Conservation (phyloP, 306 rosid genomes). For the Prunus davidiana region DNA sequence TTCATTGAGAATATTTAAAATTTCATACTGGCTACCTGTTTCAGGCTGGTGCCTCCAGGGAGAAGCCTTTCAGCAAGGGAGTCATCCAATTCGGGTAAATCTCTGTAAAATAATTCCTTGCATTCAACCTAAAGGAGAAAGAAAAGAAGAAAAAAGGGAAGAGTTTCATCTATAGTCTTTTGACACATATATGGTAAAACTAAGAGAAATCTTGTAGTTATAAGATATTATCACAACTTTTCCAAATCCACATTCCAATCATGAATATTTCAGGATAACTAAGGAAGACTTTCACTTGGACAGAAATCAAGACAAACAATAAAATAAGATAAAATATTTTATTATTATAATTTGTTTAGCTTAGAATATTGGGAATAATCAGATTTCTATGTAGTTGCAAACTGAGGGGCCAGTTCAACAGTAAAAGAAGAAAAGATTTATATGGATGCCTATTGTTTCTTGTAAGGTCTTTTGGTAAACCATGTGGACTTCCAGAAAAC, state of each 20-base stretch:
- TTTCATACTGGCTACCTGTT: constrained; percentile 48
- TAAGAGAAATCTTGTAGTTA: neutral
- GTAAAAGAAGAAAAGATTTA: neutral
- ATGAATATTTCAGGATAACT: neutral
- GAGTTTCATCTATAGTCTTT: neutral
- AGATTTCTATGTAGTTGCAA: neutral
- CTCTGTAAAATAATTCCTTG: constrained; percentile 95
- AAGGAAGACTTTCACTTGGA: neutral
- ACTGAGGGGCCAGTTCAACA: neutral
- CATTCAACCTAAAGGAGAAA: constrained; percentile 69
- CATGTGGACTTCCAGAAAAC: neutral
- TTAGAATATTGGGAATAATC: neutral
- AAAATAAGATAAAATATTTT: neutral
- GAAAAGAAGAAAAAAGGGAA: neutral
- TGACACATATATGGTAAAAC: neutral
- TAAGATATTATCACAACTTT: neutral
- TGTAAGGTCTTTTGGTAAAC: neutral
- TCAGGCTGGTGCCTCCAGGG: constrained; percentile 73
- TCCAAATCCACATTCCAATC: neutral
- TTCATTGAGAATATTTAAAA: constrained; percentile 2
- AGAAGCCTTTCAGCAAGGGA: constrained; percentile 80
- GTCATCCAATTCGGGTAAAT: constrained; percentile 76
- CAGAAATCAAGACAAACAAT: neutral
- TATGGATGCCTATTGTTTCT: neutral
- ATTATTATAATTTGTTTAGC: neutral